Evolutionary conservation across 2,329 filamentous ascomycete species (phyloP), one percentile per base, ranked within the genome.

Genomic region (Phialocephala subalpina): DNA sequence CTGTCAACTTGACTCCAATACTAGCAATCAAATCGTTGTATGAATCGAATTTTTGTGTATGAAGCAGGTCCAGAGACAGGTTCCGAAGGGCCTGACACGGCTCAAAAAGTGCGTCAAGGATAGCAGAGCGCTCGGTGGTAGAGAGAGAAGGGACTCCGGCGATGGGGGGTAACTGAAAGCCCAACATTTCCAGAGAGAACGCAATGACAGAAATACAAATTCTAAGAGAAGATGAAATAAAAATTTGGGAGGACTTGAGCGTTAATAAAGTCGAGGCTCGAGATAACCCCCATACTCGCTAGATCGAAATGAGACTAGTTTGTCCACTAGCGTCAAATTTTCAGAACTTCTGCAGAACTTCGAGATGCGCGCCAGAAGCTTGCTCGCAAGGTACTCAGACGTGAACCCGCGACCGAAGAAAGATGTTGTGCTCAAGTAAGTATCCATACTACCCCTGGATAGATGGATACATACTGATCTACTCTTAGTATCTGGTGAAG

Each of bases 401-500:
- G 60, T 63, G 58, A n/a, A n/a, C n/a, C n/a, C n/a, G n/a, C n/a
- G n/a, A 72, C 69, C 69, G 74, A 85, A 68, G 70, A 74, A 86
- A 84, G 58, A 92, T 90, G 78, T 83, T 90, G 69, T 89, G 84
- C 70, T 88, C 89, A 78, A 91, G 86, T 88, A 85, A 85, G 81
- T 87, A 16, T n/a, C n/a, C 8, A n/a, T 22, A 49, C 20, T 12
- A 25, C 20, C 9, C 9, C 25, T n/a, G 16, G 18, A 57, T n/a
- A 55, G 12, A 7, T 55, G 8, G 36, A 29, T 14, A 29, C 12
- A 47, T 66, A 80, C 47, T 78, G 56, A 70, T 68, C 61, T 42
- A 49, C 57, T 36, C 38, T 52, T 53, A 97, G 95, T 99, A 80
- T 99, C 96, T 69, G 96, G 96, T 82, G 95, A 97, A 87, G 90